Evolutionary conservation across 1,284 basidiomycete species (phyloP).

Genomic region (Anthracocystis walkeri): DNA sequence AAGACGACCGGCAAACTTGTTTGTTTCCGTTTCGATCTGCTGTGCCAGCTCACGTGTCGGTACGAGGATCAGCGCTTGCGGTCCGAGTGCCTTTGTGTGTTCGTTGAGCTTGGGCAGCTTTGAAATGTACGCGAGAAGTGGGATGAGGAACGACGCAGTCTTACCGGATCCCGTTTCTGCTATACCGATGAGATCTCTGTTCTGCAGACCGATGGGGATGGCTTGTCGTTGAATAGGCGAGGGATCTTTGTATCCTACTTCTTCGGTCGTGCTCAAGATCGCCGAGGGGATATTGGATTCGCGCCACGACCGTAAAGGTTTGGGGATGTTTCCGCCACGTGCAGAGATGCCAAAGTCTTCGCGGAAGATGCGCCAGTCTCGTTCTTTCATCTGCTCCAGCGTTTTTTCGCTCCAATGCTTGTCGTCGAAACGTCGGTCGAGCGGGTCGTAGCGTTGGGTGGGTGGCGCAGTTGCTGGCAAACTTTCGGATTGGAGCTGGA

Average conservation of each 20-base stretch:
- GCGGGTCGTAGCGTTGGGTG: constrained; percentile 13
- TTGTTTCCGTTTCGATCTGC: constrained; percentile 92
- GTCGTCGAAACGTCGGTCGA: constrained; percentile 73
- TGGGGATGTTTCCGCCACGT: constrained; percentile 87
- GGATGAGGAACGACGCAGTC: constrained; percentile 98
- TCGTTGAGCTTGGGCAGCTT: constrained; percentile 86
- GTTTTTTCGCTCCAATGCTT: constrained; percentile 97
- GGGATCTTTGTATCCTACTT: constrained; percentile 95
- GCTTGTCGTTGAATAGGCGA: constrained; percentile 97
- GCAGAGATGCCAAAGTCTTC: constrained; percentile 98
- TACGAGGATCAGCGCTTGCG: constrained; percentile 91
- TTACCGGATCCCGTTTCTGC: constrained; percentile 96
- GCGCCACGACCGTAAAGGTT: constrained; percentile 89
- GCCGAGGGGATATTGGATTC: constrained; percentile 85
- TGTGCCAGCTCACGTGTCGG: constrained; percentile 97
- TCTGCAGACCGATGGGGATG: constrained; percentile 95
- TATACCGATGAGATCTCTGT: constrained; percentile 95
- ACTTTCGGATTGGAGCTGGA: constrained; percentile 16
- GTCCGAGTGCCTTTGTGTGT: constrained; percentile 90
- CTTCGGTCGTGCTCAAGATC: constrained; percentile 85
- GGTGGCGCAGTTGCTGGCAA: neutral
- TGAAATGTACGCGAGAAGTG: constrained; percentile 94
- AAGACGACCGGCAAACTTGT: constrained; percentile 87
- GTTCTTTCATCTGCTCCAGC: constrained; percentile 91
- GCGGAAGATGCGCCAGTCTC: constrained; percentile 98